Base-by-base conservation (phyloP, 148 eudicot species). In the Linanthus parryae region DNA sequence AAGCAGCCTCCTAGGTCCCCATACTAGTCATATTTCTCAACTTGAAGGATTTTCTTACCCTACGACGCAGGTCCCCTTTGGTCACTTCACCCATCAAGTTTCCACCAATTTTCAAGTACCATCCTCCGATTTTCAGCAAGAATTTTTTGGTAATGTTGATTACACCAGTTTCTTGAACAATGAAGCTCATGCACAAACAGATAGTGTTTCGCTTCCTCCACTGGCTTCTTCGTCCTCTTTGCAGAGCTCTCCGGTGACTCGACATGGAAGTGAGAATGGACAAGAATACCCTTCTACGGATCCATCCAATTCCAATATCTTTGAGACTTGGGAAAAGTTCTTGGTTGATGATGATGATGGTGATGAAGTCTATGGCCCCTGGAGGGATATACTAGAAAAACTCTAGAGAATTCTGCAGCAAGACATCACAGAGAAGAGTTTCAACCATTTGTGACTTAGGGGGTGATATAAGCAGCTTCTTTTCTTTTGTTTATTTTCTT, bases 311-410 rank as follows among this genome's bases (percentile, higher is more conserved):
- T 57, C 36, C 59, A 37, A 51, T 34, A 48, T 73, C 39, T 65
- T 75, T 29, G 73, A 70, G 17, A 65, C 57, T 52, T 82, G 54
- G 74, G 79, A 75, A 15, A 77, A 64, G 60, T 68, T 74, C 29
- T 28, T 75, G 53, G 74, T 61, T 49, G 77, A 73, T 40, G 81
- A 67, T 40, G 68, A 29, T 19, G 48, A 53, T 63, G 76, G n/a
- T 28, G 35, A 48, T 27, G 0, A 20, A 48, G 8, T 48, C 12
- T 19, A n/a, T n/a, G n/a, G 60, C 37, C 52, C 57, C 13, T 70
- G 82, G 84, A 73, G 70, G 30, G 63, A 66, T 26, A 48, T 75
- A 25, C 49, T 72, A 11, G 57, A 61, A 34, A 11, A 31, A 5
- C 11, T 5, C 11, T 5, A 31, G 7, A 31, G 11, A 5, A 5